Conservation (phyloP, 2,329 filamentous ascomycete species). For the Plectosphaerella cucumerina region DNA sequence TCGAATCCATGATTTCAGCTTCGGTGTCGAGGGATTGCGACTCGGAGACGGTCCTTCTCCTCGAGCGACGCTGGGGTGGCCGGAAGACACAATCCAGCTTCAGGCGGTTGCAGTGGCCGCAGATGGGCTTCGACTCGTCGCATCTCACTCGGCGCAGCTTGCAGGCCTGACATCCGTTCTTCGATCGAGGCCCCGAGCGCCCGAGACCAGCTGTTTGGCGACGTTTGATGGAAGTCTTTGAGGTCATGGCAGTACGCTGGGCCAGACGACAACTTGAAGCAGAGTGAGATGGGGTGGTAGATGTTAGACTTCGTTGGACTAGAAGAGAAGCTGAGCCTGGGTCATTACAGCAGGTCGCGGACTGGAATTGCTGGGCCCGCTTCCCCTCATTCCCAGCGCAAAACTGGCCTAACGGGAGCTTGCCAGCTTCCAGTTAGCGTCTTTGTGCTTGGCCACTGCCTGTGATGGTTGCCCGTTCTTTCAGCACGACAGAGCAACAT, state of each 20-base stretch:
- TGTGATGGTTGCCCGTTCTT: no score
- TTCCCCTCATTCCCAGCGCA: no score
- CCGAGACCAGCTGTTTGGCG: background rate
- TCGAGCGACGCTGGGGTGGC: background rate
- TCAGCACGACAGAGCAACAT: background rate
- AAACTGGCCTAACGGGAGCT: no score
- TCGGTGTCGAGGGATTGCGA: background rate
- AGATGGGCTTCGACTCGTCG: background rate
- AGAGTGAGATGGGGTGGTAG: background rate
- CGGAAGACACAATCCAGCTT: background rate
- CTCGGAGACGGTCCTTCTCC: background rate
- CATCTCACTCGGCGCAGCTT: conserved; percentile 1
- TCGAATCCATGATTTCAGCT: background rate
- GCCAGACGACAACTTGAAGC: no score
- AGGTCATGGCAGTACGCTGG: background rate
- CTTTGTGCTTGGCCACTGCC: background rate
- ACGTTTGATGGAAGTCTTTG: background rate
- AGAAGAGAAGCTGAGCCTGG: no score
- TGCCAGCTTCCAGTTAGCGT: background rate
- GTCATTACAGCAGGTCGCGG: no score
- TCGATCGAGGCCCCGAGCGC: background rate
- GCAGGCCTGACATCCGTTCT: background rate
- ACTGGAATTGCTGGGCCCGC: no score
- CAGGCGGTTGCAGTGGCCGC: background rate
- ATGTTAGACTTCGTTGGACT: no score